These are phyloP conservation scores for Singerocomus rubriflavus DNA, from an alignment of 1,284 basidiomycete species.

Conservation along the genomic window DNA sequence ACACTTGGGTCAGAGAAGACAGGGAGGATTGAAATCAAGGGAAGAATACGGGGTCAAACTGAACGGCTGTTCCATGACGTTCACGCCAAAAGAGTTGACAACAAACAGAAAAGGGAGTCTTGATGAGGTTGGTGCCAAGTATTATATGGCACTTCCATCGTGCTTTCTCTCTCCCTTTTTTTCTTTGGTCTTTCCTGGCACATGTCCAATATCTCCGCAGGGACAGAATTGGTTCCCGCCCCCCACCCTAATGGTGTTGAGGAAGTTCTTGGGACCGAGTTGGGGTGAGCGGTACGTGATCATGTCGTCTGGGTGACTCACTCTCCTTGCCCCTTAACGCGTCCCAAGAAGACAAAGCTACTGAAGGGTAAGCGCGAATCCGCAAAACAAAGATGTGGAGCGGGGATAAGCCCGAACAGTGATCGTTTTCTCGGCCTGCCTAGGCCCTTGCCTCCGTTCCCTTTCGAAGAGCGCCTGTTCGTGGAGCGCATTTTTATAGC, in stretches of 20 bases:
- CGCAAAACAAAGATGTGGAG: not conserved
- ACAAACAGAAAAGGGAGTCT: not conserved
- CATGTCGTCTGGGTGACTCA: not conserved
- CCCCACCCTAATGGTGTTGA: not conserved
- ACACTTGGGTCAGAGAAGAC: no score
- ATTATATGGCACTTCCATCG: not conserved
- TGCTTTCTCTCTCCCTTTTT: not conserved
- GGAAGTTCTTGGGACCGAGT: not conserved
- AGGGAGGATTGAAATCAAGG: no score
- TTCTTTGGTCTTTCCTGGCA: not conserved
- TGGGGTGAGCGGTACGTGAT: constrained; percentile 13
- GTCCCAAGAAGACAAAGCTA: not conserved
- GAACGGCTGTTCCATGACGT: not conserved
- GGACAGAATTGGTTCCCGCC: not conserved
- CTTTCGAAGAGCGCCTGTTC: not conserved
- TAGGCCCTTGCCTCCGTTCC: not conserved
- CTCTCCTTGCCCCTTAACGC: not conserved
- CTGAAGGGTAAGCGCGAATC: constrained; percentile 6
- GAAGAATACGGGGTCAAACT: not conserved
- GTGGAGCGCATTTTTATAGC: not conserved
- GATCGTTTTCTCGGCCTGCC: not conserved
- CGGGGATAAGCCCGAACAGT: constrained; percentile 5
- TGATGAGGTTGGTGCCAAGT: not conserved
- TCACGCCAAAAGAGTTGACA: not conserved
- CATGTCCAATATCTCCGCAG: constrained; percentile 9